These are phyloP conservation scores for Gnomoniopsis smithogilvyi DNA, from an alignment of 2,329 filamentous ascomycete genomes.

Conservation along the genomic window DNA sequence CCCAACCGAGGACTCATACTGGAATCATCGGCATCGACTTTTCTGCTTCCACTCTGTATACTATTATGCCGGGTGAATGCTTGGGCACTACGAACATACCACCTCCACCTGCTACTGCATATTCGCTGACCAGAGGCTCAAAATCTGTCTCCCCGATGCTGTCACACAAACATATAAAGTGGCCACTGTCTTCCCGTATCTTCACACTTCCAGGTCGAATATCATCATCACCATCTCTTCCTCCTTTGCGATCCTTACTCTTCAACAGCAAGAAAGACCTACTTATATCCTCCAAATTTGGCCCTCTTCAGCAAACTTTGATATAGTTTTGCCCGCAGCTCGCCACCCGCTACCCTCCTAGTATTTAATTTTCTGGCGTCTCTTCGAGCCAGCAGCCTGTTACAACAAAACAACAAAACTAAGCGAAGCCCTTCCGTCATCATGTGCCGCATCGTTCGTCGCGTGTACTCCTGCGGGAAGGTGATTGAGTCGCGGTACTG, in stretches of 20 bases:
- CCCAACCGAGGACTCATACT: conserved; percentile 7
- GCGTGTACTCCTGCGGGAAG: conserved; percentile 10
- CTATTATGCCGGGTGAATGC: conserved; percentile 5
- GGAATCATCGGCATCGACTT: conserved; percentile 5
- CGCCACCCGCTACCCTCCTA: background rate
- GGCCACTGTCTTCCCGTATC: conserved; percentile 3
- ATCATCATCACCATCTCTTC: conserved; percentile 13
- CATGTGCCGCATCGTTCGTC: conserved; percentile 10
- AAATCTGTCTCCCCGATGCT: conserved; percentile 9
- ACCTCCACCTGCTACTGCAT: conserved; percentile 13
- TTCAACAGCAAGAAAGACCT: background rate
- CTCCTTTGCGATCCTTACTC: background rate
- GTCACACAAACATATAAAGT: conserved; percentile 15
- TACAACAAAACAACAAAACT: background rate
- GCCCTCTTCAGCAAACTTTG: background rate
- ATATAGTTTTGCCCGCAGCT: background rate
- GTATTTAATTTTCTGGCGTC: background rate
- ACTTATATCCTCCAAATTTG: background rate
- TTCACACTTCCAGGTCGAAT: background rate
- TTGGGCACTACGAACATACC: conserved; percentile 10
- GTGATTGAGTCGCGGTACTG: background rate
- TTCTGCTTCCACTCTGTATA: conserved; percentile 5
- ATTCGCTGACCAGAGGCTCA: conserved; percentile 15
- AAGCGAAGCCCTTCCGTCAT: background rate
- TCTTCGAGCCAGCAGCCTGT: background rate